phyloP scores from a whole-genome alignment of 2,329 filamentous ascomycete genomes.

The Fusarium sp. region DNA sequence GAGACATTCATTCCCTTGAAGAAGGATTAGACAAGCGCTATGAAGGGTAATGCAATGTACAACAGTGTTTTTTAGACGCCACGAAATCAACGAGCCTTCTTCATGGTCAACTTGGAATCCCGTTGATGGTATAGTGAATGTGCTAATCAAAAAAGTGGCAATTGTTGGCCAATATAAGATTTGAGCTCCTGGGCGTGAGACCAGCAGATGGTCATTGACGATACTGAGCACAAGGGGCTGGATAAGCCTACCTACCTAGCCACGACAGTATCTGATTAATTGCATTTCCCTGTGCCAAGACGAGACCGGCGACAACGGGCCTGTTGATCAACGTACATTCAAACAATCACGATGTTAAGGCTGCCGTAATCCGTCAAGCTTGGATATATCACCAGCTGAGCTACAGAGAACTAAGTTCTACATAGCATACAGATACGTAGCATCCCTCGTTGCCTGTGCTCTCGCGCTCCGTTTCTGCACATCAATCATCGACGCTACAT shows the following conservation, averaged over 20 bases:
- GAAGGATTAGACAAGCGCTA: slow-evolving; percentile 71
- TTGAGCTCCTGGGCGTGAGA: not conserved
- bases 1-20: slow-evolving; percentile 87
- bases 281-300: not conserved
- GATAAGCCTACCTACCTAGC: not conserved
- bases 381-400: no score
- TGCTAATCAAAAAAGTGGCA: slow-evolving; percentile 6
- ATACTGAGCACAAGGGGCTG: not conserved
- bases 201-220: not conserved
- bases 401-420: no score
- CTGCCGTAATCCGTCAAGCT: not conserved
- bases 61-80: slow-evolving; percentile 43
- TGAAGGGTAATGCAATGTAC: slow-evolving; percentile 44
- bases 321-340: not conserved
- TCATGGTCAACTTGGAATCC: not conserved
- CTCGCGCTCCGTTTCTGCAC: not conserved
- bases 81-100: slow-evolving; percentile 38
- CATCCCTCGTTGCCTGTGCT: not conserved
- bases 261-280: not conserved
- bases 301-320: not conserved
- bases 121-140: not conserved
- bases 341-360: not conserved
- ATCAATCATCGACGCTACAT: not conserved
- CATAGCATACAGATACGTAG: no score
- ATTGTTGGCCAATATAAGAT: not conserved